Base-by-base conservation (phyloP, 768 basidiomycete genomes). In the Multifurca ochricompacta region DNA sequence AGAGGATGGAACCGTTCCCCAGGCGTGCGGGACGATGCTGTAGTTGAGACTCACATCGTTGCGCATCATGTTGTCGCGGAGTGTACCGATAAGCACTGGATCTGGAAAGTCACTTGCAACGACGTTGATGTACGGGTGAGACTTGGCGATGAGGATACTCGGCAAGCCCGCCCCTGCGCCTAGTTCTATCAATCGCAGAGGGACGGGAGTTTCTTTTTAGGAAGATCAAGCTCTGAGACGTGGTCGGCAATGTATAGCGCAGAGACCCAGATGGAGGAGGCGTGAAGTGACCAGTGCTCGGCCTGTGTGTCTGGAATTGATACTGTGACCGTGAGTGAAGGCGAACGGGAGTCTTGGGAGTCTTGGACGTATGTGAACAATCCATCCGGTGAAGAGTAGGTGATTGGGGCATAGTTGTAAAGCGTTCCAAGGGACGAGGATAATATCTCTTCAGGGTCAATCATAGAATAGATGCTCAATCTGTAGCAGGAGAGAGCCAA, bases 161-260 rank as follows among this genome's bases (percentile, higher is more conserved):
- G 87, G 87, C 21, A 90, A 72, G 4, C 87, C 87, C 0, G 85
- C 82, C 2, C 80, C 82, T 1, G 87, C 84, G 6, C 87, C 87
- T 9, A 90, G 70, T 64, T 90, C 87, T 6, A 90, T 74, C n/a
- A 88, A 59, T 32, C 63, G 68, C 28, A 71, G 3, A 13, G 43
- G 21, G 21, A 37, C 10, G 5, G 42, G 21, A 3, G 44, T 49
- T 7, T 44, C 32, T 0, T 48, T 28, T 19, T 51, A 6, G 60
- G 43, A 14, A 82, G 63, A 35, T 64, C 59, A 3, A 85, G 63
- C 31, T 76, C 74, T 25, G 73, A 66, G 30, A 88, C 51, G 58
- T 87, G 79, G 64, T 87, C 80, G 42, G 83, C 82, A 40, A 88
- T 66, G 68, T 80, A 85, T 39, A 78, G 67, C 14, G 87, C 79